Evolutionary conservation across 139 green algal genomes (phyloP), one percentile per base, ranked within the genome.

Genomic region (Picochlorum sp.): DNA sequence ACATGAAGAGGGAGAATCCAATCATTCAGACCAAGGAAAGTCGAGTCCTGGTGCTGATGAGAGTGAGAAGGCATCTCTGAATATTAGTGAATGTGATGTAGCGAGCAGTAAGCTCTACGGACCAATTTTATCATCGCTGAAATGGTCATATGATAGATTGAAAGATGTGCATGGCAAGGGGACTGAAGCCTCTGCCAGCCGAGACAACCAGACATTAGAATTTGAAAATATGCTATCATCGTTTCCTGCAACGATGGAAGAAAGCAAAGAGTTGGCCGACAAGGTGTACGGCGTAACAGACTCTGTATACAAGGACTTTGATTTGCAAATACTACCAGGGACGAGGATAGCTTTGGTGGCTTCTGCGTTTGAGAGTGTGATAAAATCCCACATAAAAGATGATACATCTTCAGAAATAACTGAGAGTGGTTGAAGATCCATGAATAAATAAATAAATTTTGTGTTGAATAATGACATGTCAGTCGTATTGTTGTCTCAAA

Each of bases 401-500:
- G 47, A 54, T 8, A 54, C 6, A 0, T 54, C n/a, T 10, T 54
- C 47, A 54, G 34, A 41, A 14, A 41, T 41, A 41, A 41, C 34
- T 41, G 34, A 41, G 8, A 41, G 34, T 41, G 34, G 7, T 30
- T 30, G 28, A 30, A 30, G 28, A 30, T 30, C 28, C 45, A 51
- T 15, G 14, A 51, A 51, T 51, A 51, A 51, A 54, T 52, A 3
- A 52, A 52, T 54, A 54, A 18, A 14, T 24, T 54, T 54, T 54
- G 47, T 21, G 1, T 14, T 54, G 47, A 30, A 30, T 30, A 30
- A 6, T 30, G 28, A 30, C 28, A 30, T 30, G 28, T 59, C 23
- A 94, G 62, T 95, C 87, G 69, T 83, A 95, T 45, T 90, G 85
- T 61, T 95, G 87, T n/a, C 87, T 70, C 49, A 95, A 67, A 28